Conservation (phyloP, 805 yeast genomes). For the Cyberlindnera suaveolens region DNA sequence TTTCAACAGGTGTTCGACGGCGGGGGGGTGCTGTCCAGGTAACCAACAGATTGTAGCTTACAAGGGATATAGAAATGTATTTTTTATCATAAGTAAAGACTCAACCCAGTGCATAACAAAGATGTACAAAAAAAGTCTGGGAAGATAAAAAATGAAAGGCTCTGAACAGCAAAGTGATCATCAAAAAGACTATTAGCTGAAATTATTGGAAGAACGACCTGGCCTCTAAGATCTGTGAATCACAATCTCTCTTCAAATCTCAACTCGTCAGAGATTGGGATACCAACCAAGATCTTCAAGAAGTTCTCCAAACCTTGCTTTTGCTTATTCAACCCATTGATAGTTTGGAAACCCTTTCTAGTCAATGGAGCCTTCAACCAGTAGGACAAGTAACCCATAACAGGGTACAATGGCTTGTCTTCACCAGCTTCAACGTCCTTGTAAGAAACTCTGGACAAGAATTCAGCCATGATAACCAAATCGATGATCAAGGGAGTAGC, state of each 20-base stretch:
- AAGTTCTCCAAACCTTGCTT: constrained; percentile 88
- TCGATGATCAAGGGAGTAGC: constrained; percentile 95
- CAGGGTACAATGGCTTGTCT: constrained; percentile 61
- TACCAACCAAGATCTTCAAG: constrained; percentile 82
- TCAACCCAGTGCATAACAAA: too few relatives aligned
- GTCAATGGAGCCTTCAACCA: constrained; percentile 97
- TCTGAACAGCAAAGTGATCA: too few relatives aligned
- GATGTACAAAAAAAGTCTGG: too few relatives aligned
- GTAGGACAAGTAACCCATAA: constrained; percentile 80
- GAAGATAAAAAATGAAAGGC: too few relatives aligned
- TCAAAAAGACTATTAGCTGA: too few relatives aligned
- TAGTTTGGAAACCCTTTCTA: constrained; percentile 83
- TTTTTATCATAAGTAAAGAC: too few relatives aligned
- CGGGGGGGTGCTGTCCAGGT: too few relatives aligned
- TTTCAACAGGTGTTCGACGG: too few relatives aligned
- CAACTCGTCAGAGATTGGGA: constrained; percentile 85
- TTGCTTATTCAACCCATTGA: constrained; percentile 93
- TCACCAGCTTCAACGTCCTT: constrained; percentile 40
- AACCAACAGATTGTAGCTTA: too few relatives aligned
- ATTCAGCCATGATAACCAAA: constrained; percentile 84
- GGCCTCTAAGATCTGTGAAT: constrained; percentile 2
- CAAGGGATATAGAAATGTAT: too few relatives aligned
- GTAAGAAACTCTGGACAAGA: constrained; percentile 80
- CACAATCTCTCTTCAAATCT: constrained; percentile 86
- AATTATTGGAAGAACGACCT: neutral